These are phyloP conservation scores for Dentipellis fragilis DNA, from an alignment of 768 basidiomycete species.

Conservation along the genomic window DNA sequence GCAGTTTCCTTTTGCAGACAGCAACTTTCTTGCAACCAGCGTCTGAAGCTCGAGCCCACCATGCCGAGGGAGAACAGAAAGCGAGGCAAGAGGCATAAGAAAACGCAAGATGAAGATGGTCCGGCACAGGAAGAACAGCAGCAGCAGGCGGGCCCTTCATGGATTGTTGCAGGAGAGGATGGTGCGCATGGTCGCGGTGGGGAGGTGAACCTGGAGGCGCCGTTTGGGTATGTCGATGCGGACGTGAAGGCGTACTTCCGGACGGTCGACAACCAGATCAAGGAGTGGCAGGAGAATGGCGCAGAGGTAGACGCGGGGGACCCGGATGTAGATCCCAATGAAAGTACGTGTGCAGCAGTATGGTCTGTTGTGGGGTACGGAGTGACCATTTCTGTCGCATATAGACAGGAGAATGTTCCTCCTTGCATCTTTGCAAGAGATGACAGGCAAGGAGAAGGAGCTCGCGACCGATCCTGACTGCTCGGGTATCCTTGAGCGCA, in stretches of 20 bases:
- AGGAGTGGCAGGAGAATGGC: constrained; percentile 70
- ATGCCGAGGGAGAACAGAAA: constrained; percentile 75
- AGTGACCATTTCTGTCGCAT: not conserved
- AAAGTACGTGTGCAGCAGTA: constrained; percentile 37
- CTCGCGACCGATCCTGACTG: constrained; percentile 93
- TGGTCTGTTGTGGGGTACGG: constrained; percentile 13
- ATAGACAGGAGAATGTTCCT: constrained; percentile 43
- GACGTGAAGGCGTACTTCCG: constrained; percentile 92
- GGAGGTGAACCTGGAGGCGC: constrained; percentile 52
- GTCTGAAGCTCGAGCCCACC: not conserved
- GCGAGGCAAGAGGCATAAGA: constrained; percentile 68
- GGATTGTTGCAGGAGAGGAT: constrained; percentile 40
- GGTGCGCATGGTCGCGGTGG: constrained; percentile 23
- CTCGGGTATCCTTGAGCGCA: constrained; percentile 80
- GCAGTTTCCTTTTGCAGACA: not conserved
- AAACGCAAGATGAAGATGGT: constrained; percentile 24
- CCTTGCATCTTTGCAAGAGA: constrained; percentile 72
- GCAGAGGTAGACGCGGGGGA: constrained; percentile 31
- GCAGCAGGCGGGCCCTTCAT: constrained; percentile 43
- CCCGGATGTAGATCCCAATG: constrained; percentile 53
- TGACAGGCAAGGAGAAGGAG: constrained; percentile 80
- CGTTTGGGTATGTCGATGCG: constrained; percentile 82
- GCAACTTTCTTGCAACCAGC: not conserved
- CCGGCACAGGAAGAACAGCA: constrained; percentile 12
- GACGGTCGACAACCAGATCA: constrained; percentile 79